phyloP scores from a whole-genome alignment of 306 rosid species.

The Lagenaria siceraria region DNA sequence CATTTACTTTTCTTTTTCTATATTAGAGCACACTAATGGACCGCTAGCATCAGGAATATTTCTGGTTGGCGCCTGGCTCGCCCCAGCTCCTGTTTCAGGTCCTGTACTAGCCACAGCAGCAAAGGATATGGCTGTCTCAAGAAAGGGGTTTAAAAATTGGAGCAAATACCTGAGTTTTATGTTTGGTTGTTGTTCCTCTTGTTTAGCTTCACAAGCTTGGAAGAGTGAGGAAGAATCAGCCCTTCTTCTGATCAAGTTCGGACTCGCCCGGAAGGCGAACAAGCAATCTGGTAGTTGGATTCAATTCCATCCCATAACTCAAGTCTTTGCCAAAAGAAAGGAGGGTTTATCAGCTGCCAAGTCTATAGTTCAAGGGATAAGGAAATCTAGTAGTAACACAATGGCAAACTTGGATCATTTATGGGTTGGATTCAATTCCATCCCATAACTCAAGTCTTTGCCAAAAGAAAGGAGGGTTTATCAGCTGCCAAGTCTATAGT shows the following conservation, averaged over 20 bases:
- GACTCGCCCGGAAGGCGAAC: constrained; percentile 45
- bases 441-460: constrained; percentile 50
- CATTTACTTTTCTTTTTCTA: constrained; percentile 37
- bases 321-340: constrained; percentile 41
- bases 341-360: constrained; percentile 58
- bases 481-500: constrained; percentile 52
- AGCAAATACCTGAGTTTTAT: constrained; percentile 24
- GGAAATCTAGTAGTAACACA: constrained; percentile 29
- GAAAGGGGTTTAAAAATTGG: constrained; percentile 44
- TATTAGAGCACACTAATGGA: constrained; percentile 37
- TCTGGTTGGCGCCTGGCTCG: constrained; percentile 68
- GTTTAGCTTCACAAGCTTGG: constrained; percentile 49
- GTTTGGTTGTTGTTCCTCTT: constrained; percentile 27
- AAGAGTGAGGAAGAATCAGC: constrained; percentile 74
- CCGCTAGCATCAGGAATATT: constrained; percentile 61
- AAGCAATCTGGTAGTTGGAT: constrained; percentile 49
- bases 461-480: constrained; percentile 53
- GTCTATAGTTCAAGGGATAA: constrained; percentile 52
- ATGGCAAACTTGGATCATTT: constrained; percentile 37
- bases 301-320: constrained; percentile 67
- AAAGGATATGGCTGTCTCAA: constrained; percentile 26
- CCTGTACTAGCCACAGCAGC: constrained; percentile 45
- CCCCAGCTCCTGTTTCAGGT: constrained; percentile 50
- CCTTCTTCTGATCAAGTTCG: constrained; percentile 47
- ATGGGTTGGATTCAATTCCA: constrained; percentile 79